phyloP scores from a whole-genome alignment of 2,329 filamentous ascomycete genomes.

The Neonectria coccinea region DNA sequence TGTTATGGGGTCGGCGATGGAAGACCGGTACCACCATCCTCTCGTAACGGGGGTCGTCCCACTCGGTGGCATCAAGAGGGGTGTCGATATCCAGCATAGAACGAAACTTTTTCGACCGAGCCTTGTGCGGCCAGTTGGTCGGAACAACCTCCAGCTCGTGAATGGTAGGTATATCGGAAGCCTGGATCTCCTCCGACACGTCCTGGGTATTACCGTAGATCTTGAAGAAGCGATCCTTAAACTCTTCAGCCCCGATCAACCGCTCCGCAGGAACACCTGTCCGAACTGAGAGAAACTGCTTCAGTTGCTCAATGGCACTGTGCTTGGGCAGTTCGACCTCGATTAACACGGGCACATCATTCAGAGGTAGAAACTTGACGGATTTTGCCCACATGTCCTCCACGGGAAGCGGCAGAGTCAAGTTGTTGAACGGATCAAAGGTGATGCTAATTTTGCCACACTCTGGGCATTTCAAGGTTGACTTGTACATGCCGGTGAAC shows the following conservation, averaged over 20 bases:
- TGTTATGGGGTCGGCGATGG: slow-evolving; percentile 62
- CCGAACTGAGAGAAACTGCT: slow-evolving; percentile 76
- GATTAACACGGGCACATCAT: slow-evolving; percentile 76
- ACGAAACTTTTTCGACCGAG: slow-evolving; percentile 57
- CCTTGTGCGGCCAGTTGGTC: slow-evolving; percentile 78
- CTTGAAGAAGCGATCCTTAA: slow-evolving; percentile 87
- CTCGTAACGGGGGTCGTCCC: slow-evolving; percentile 73
- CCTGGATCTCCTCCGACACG: slow-evolving; percentile 78
- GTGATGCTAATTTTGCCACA: slow-evolving; percentile 98
- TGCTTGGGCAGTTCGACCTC: slow-evolving; percentile 85
- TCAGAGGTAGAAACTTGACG: slow-evolving; percentile 82
- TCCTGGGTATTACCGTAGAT: slow-evolving; percentile 77
- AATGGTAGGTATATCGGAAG: slow-evolving; percentile 75
- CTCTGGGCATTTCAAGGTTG: slow-evolving; percentile 89
- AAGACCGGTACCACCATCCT: slow-evolving; percentile 78
- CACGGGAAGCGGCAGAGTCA: slow-evolving; percentile 90
- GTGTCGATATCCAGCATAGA: slow-evolving; percentile 64
- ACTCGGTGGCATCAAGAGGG: slow-evolving; percentile 59
- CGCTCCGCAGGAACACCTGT: slow-evolving; percentile 73
- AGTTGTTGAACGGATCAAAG: slow-evolving; percentile 96
- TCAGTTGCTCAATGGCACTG: slow-evolving; percentile 74
- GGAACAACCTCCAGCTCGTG: slow-evolving; percentile 83
- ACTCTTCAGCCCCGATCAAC: slow-evolving; percentile 86
- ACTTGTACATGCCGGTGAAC: slow-evolving; percentile 98
- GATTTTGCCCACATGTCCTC: slow-evolving; percentile 83